phyloP scores from a whole-genome alignment of 768 basidiomycete species.

The Agaricus sinodeliciosus region DNA sequence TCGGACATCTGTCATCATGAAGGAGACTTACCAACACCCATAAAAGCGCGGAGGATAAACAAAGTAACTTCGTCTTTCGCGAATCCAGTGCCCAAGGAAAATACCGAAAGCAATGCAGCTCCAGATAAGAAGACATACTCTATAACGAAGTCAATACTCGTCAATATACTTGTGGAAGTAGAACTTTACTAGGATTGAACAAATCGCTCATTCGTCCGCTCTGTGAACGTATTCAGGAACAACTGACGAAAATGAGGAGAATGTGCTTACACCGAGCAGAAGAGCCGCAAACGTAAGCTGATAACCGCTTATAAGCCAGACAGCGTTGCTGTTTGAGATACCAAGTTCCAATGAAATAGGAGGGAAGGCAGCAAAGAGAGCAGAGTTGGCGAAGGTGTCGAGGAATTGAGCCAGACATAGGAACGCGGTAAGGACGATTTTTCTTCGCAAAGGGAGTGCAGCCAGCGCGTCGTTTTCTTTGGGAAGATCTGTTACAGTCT shows the following conservation, averaged over 20 bases:
- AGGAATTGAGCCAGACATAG: slow-evolving; percentile 1
- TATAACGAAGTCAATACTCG: neutral
- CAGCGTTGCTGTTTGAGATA: neutral
- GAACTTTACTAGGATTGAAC: neutral
- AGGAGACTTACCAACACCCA: slow-evolving; percentile 30
- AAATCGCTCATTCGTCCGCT: neutral
- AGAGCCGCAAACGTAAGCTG: slow-evolving; percentile 3
- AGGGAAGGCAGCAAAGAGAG: neutral
- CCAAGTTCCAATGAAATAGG: neutral
- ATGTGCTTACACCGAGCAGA: neutral
- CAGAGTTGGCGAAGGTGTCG: neutral
- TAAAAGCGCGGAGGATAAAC: slow-evolving; percentile 40
- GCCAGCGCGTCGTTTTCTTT: too few species aligned
- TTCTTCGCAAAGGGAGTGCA: too few species aligned
- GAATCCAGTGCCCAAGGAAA: slow-evolving; percentile 39
- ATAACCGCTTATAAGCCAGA: neutral
- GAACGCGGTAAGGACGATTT: neutral
- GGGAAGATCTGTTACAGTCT: too few species aligned
- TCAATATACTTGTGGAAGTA: neutral
- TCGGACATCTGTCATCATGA: neutral
- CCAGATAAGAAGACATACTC: neutral
- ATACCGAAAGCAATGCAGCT: slow-evolving; percentile 24
- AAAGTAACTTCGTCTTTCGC: slow-evolving; percentile 32
- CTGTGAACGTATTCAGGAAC: neutral
- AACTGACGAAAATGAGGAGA: neutral